A percentile compares a stretch with the other conserved stretches of the same genome.
Evolutionary conservation across 129 eudicot species (phyloP).

Genomic region (Lactuca saligna): DNA sequence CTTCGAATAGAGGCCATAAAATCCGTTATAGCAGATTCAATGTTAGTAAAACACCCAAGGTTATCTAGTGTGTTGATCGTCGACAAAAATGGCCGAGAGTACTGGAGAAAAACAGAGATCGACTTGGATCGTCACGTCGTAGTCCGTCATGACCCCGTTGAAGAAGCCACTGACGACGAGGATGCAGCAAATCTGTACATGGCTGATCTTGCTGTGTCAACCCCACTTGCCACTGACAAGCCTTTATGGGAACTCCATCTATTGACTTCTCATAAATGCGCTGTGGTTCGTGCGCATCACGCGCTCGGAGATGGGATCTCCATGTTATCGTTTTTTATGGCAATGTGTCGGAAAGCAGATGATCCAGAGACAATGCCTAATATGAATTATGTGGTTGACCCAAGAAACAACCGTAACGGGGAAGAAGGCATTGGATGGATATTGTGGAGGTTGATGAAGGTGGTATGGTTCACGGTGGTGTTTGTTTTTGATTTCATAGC

Average conservation of each 20-base stretch:
- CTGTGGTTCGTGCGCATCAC: conserved; percentile 71
- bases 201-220: conserved; percentile 65
- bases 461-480: conserved; percentile 54
- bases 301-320: conserved; percentile 87
- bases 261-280: conserved; percentile 53
- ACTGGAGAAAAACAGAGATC: conserved; percentile 56
- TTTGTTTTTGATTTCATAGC: conserved; percentile 45
- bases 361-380: conserved; percentile 45
- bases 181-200: conserved; percentile 56
- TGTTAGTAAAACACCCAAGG: conserved; percentile 56
- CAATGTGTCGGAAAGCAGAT: conserved; percentile 52
- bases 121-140: conserved; percentile 57
- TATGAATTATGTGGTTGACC: conserved; percentile 3
- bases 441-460: conserved; percentile 43
- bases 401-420: background rate
- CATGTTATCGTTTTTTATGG: conserved; percentile 53
- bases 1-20: conserved; percentile 43
- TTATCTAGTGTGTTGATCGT: conserved; percentile 49
- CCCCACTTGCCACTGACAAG: conserved; percentile 57
- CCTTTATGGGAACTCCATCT: conserved; percentile 87
- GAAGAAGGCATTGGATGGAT: background rate
- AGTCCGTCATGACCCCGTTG: conserved; percentile 35
- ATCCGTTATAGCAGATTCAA: conserved; percentile 41
- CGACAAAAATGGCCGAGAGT: conserved; percentile 42
- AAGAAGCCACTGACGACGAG: conserved; percentile 40